These are phyloP conservation scores for Naegleria fowleri DNA, from an alignment of 208 protist species.

Conservation along the genomic window DNA sequence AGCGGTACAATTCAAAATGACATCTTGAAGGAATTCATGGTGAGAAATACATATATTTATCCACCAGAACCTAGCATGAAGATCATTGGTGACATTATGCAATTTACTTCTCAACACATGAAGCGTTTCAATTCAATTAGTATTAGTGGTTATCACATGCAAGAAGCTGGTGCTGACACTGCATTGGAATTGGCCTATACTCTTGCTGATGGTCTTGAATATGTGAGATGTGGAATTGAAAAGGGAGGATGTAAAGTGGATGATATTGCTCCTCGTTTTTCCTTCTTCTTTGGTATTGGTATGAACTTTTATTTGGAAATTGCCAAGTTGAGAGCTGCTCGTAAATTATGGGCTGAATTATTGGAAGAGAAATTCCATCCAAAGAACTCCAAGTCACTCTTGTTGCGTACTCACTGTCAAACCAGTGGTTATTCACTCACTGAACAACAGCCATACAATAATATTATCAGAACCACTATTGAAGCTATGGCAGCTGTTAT, in stretches of 20 bases:
- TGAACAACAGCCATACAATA: conserved; percentile 90
- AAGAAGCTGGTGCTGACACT: conserved; percentile 81
- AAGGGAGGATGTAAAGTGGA: conserved; percentile 72
- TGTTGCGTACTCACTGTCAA: conserved; percentile 91
- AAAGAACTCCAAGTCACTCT: conserved; percentile 71
- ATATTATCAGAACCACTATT: conserved; percentile 90
- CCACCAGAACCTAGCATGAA: conserved; percentile 82
- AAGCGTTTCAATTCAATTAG: conserved; percentile 89
- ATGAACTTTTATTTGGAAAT: conserved; percentile 95
- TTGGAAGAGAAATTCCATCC: conserved; percentile 85
- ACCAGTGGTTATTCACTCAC: conserved; percentile 91
- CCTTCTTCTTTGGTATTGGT: conserved; percentile 90
- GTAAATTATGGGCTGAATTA: conserved; percentile 80
- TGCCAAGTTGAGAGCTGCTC: conserved; percentile 87
- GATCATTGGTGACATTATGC: conserved; percentile 89
- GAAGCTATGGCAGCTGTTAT: conserved; percentile 92
- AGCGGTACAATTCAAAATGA: conserved; percentile 93
- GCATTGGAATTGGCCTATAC: conserved; percentile 87
- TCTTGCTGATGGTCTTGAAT: conserved; percentile 88
- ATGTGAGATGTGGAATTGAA: conserved; percentile 63
- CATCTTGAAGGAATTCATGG: conserved; percentile 96
- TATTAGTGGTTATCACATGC: conserved; percentile 92
- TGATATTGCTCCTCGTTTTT: conserved; percentile 82
- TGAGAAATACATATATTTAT: conserved; percentile 94
- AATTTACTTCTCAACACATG: conserved; percentile 79